Evolutionary conservation across 257 asterid species (phyloP).

Genomic region (Verbascum thapsus): DNA sequence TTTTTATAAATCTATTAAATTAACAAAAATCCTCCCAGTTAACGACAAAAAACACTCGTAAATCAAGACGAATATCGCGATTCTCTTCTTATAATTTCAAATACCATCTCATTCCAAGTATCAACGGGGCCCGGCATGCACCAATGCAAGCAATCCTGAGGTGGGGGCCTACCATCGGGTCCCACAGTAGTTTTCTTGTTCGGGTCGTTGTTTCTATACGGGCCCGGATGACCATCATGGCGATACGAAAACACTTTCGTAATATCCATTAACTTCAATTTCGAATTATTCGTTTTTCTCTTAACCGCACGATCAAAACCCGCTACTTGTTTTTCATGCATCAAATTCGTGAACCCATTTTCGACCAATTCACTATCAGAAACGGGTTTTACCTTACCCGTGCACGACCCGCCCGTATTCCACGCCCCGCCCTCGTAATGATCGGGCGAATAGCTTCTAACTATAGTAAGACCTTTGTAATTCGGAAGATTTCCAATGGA

Average conservation of each 20-base stretch:
- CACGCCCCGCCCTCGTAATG: slow-evolving; percentile 69
- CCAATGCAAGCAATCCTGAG: slow-evolving; percentile 99
- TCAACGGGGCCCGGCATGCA: slow-evolving; percentile 99
- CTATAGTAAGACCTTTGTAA: slow-evolving; percentile 56
- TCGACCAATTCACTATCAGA: slow-evolving; percentile 45
- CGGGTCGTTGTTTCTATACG: slow-evolving; percentile 68
- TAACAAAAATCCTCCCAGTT: too few relatives aligned
- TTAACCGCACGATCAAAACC: slow-evolving; percentile 47
- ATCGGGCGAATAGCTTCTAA: slow-evolving; percentile 61
- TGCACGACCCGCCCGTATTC: slow-evolving; percentile 74
- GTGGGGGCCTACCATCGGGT: slow-evolving; percentile 90
- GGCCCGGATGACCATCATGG: slow-evolving; percentile 74
- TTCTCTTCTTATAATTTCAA: slow-evolving; percentile 71
- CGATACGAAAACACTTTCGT: slow-evolving; percentile 53
- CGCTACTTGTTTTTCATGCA: slow-evolving; percentile 55
- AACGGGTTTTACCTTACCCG: slow-evolving; percentile 56
- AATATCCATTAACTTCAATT: slow-evolving; percentile 51
- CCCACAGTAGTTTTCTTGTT: slow-evolving; percentile 59
- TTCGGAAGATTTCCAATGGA: slow-evolving; percentile 52
- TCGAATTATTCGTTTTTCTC: slow-evolving; percentile 52
- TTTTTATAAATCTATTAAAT: too few relatives aligned
- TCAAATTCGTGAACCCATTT: slow-evolving; percentile 49
- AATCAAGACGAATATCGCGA: slow-evolving; percentile 36
- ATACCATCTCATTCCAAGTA: slow-evolving; percentile 88
- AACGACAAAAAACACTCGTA: too few relatives aligned